phyloP scores from a whole-genome alignment of 2,329 filamentous ascomycete species.

The Dactylellina cionopaga region DNA sequence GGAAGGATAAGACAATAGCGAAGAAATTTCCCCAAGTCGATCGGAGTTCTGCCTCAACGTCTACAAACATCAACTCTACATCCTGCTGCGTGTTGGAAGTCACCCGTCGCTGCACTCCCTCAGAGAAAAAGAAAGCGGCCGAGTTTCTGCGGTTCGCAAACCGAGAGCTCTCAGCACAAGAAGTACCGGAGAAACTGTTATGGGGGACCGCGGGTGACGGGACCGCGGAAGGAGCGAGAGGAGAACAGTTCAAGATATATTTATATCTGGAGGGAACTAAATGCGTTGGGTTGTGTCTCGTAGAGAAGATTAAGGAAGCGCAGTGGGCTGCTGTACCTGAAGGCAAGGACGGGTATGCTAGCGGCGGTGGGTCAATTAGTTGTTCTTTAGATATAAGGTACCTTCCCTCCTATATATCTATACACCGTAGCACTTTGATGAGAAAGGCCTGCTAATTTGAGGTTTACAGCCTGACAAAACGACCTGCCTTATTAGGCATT shows the following conservation, averaged over 20 bases:
- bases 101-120: constrained; percentile 66
- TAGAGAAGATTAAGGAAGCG: constrained; percentile 70
- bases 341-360: neutral
- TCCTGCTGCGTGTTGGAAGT: constrained; percentile 67
- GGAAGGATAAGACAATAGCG: constrained; percentile 3
- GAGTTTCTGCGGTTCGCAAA: constrained; percentile 72
- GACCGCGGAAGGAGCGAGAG: constrained; percentile 56
- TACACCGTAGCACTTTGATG: neutral
- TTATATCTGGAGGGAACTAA: constrained; percentile 71
- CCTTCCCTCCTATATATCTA: neutral
- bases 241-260: constrained; percentile 69
- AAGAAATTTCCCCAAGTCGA: constrained; percentile 11
- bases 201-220: constrained; percentile 67
- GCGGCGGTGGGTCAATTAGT: constrained; percentile 12
- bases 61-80: neutral
- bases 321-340: constrained; percentile 25
- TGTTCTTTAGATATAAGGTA: constrained; percentile 33
- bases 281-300: constrained; percentile 71
- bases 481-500: constrained; percentile 56
- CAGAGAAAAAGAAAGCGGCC: constrained; percentile 66
- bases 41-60: neutral
- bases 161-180: constrained; percentile 69
- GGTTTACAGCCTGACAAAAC: constrained; percentile 15
- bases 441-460: no score
- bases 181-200: constrained; percentile 68